These are phyloP conservation scores for Geranium rotundifolium DNA, from an alignment of 345 rosid species.

Conservation along the genomic window DNA sequence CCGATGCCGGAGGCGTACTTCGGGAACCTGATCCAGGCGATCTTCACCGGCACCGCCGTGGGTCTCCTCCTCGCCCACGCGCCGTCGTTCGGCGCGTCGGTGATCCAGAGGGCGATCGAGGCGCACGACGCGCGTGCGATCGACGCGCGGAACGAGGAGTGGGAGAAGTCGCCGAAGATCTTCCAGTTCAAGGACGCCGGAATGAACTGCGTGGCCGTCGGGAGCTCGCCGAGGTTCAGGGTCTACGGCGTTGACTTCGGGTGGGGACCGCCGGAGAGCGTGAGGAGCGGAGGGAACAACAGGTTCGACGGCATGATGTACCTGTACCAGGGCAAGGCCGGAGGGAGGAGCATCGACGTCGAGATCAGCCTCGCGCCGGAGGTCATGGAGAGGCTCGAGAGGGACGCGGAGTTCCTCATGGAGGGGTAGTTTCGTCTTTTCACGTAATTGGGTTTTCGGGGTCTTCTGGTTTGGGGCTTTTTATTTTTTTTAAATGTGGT, in stretches of 20 bases:
- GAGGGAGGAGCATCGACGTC: conserved; percentile 77
- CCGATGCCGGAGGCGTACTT: conserved; percentile 78
- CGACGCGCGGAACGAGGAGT: conserved; percentile 56
- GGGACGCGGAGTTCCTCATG: conserved; percentile 46
- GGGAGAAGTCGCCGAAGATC: conserved; percentile 73
- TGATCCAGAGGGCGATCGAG: conserved; percentile 60
- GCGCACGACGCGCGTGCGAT: conserved; percentile 61
- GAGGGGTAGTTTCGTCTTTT: conserved; percentile 11
- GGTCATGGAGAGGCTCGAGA: conserved; percentile 66
- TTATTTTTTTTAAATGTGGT: too few relatives aligned
- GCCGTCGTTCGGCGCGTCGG: conserved; percentile 55
- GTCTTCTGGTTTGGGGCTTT: too few relatives aligned
- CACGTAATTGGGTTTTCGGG: too few relatives aligned
- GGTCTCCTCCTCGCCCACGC: conserved; percentile 55
- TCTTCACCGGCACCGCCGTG: conserved; percentile 70
- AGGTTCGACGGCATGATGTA: conserved; percentile 95
- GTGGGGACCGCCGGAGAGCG: conserved; percentile 76
- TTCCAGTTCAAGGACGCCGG: conserved; percentile 86
- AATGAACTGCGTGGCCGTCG: conserved; percentile 71
- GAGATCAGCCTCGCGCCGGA: conserved; percentile 62
- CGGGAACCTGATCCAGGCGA: conserved; percentile 84
- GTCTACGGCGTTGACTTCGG: conserved; percentile 92
- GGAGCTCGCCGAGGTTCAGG: conserved; percentile 91
- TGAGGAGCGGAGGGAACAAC: conserved; percentile 76
- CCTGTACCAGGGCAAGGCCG: conserved; percentile 78